Percentiles rank a stretch among this genome's conserved stretches.
These are phyloP conservation scores for Nakaseomyces kungkrabaensis DNA, from an alignment of 1,139 yeast species.

Conservation along the genomic window DNA sequence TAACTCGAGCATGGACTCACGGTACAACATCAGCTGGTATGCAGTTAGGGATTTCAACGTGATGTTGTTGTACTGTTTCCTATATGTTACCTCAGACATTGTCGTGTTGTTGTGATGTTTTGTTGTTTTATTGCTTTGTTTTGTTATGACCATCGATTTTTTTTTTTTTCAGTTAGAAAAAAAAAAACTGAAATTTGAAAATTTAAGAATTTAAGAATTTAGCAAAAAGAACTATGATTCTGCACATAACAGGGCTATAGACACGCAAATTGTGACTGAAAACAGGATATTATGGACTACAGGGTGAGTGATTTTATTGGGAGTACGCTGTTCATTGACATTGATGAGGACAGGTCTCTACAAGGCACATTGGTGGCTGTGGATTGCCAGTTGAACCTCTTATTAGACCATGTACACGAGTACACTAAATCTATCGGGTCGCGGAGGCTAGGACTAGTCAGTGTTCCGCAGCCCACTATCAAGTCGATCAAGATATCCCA, in stretches of 20 bases:
- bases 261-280: too few species aligned
- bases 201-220: too few species aligned
- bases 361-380: constrained; percentile 24
- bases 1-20: constrained; percentile 25
- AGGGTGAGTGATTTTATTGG: constrained; percentile 20
- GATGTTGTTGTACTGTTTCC: constrained; percentile 11
- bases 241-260: too few species aligned
- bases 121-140: background rate
- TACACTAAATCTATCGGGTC: constrained; percentile 5
- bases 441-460: constrained; percentile 24
- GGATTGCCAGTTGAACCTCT: constrained; percentile 23
- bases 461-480: constrained; percentile 24
- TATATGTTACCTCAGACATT: background rate
- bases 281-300: background rate
- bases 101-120: background rate
- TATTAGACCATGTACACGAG: constrained; percentile 25
- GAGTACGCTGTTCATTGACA: constrained; percentile 13
- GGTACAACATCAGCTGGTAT: constrained; percentile 19
- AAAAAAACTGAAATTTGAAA: too few species aligned
- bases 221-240: too few species aligned
- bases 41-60: constrained; percentile 27
- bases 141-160: too few species aligned
- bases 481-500: constrained; percentile 13
- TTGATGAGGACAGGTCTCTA: constrained; percentile 17
- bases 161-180: too few species aligned